Percentiles rank a stretch among this genome's conserved stretches.
Evolutionary conservation across 768 basidiomycete genomes (phyloP).

Genomic region (Asterophora parasitica): DNA sequence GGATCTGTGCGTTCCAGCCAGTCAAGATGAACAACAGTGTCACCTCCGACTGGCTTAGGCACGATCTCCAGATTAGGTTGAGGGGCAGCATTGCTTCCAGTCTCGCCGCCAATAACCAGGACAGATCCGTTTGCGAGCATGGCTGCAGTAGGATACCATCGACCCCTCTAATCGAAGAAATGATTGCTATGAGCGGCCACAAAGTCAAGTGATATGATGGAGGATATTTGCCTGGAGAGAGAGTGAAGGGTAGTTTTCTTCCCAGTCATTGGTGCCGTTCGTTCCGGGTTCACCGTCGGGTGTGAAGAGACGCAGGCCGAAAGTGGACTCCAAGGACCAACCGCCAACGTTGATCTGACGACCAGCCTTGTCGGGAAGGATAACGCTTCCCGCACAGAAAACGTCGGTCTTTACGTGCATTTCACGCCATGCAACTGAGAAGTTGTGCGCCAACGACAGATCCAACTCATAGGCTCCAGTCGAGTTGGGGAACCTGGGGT

Average conservation of each 20-base stretch:
- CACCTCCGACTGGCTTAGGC: conserved; percentile 60
- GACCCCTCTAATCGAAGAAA: conserved; percentile 37
- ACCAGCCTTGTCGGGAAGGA: conserved; percentile 70
- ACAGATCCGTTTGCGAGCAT: conserved; percentile 71
- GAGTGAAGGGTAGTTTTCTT: conserved; percentile 59
- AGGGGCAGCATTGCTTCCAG: conserved; percentile 60
- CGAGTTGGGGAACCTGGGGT: conserved; percentile 46
- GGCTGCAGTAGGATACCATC: conserved; percentile 72
- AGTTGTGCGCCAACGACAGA: conserved; percentile 45
- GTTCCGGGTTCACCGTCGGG: conserved; percentile 65
- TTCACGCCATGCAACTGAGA: conserved; percentile 59
- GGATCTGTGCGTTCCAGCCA: conserved; percentile 72
- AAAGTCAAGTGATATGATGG: not conserved
- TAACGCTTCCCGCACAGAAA: conserved; percentile 71
- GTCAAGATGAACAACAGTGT: conserved; percentile 55
- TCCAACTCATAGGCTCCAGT: conserved; percentile 82
- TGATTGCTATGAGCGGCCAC: not conserved
- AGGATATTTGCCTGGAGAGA: conserved; percentile 48
- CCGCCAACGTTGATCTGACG: conserved; percentile 65
- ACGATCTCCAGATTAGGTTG: conserved; percentile 70
- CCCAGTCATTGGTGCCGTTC: conserved; percentile 76
- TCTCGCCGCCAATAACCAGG: conserved; percentile 71
- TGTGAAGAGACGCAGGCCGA: conserved; percentile 66
- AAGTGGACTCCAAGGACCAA: conserved; percentile 69
- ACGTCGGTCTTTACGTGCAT: conserved; percentile 78